Evolutionary conservation across 331 rosid genomes (phyloP), one percentile per base, ranked within the genome.

Genomic region (Malus hybrid): DNA sequence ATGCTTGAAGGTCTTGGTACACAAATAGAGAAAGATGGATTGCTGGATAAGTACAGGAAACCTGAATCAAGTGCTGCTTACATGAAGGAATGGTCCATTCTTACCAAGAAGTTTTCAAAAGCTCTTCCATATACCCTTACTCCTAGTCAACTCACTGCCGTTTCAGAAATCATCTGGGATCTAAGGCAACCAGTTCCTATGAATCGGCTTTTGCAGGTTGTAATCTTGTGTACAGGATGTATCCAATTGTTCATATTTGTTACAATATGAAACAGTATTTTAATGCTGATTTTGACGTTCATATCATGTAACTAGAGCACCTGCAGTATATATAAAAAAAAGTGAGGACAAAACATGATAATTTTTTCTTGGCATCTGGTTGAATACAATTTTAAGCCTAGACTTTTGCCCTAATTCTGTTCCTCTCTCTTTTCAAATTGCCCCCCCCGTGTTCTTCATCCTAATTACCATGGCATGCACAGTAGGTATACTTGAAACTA

Each of bases 171-270:
- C 83, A 88, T 94, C 65, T 92, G 97, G 96, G 97, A 94, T 86
- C 86, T 92, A 28, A 89, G 85, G 83, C 88, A 90, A 85, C 96
- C 92, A 67, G 91, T 92, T 61, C 97, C 99, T 20, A 94, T 94
- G 99, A 94, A 92, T 84, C 91, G 99, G 79, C 93, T 94, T 33
- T 86, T 94, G 79, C 99, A 92, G 99, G 97, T 92, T 79, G 73
- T 85, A 71, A 57, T 31, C 29, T 31, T 34, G 32, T 76, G 5
- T 73, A 69, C 56, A 39, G 31, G 55, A 80, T 28, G 15, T 28
- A 16, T 81, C 75, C 73, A 70, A 31, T 15, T 66, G 12, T 84
- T 70, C 72, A 42, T 29, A 63, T 69, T 83, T 19, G 54, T 36
- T 73, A 39, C 20, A 65, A 62, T 50, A 50, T 50, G 56, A 50